Percentiles rank a stretch among this genome's conserved stretches.
These are phyloP conservation scores for Elsinoe arachidis DNA, from an alignment of 2,329 filamentous ascomycete genomes.

Conservation along the genomic window DNA sequence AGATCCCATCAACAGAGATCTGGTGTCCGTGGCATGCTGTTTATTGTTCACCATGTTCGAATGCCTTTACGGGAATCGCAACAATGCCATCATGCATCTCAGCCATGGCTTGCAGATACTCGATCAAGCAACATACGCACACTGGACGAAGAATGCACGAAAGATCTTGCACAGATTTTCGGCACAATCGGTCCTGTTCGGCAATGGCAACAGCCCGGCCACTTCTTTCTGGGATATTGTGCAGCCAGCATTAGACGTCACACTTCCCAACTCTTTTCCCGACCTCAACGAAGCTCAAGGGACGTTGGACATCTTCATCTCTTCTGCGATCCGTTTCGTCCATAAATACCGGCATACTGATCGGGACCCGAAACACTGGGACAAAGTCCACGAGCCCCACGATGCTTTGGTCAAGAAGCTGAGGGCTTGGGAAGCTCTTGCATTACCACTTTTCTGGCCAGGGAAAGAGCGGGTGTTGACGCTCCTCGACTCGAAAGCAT, in stretches of 20 bases:
- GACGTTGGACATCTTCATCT: neutral
- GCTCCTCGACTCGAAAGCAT: neutral
- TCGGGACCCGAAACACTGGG: no score
- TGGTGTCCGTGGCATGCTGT: slow-evolving; percentile 22
- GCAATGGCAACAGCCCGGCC: neutral
- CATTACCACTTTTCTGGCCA: neutral
- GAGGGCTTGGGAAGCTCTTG: neutral
- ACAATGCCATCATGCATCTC: slow-evolving; percentile 26
- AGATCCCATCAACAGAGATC: neutral
- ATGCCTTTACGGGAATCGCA: slow-evolving; percentile 24
- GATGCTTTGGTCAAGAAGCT: neutral
- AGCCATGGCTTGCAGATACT: slow-evolving; percentile 25
- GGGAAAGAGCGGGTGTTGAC: neutral
- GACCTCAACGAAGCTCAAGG: neutral
- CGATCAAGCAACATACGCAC: neutral
- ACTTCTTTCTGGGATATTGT: neutral
- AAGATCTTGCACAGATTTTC: slow-evolving; percentile 14
- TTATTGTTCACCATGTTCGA: slow-evolving; percentile 28
- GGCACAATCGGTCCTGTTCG: slow-evolving; percentile 1
- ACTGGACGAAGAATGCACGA: neutral
- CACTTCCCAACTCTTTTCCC: slow-evolving; percentile 13
- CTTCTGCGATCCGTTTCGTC: neutral
- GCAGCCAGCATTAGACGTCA: neutral
- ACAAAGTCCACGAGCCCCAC: neutral
- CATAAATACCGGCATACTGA: neutral